These are phyloP conservation scores for Malassezia equina DNA, from an alignment of 1,284 basidiomycete species.

Conservation along the genomic window DNA sequence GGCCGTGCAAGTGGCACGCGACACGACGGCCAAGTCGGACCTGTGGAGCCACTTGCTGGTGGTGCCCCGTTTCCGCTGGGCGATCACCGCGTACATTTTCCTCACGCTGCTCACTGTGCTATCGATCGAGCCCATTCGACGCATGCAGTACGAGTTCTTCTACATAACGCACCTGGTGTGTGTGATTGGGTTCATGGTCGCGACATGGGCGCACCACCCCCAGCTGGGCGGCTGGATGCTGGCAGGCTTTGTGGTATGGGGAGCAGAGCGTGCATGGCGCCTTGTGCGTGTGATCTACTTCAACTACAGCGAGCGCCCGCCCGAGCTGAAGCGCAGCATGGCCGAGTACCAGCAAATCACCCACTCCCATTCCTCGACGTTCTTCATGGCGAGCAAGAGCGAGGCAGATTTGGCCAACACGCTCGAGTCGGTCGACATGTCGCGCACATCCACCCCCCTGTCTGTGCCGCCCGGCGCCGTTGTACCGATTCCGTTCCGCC, in stretches of 20 bases:
- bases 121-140: constrained; percentile 60
- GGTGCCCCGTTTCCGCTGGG: constrained; percentile 64
- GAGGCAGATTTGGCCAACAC: not conserved
- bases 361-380: not conserved
- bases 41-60: constrained; percentile 60
- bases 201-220: constrained; percentile 49
- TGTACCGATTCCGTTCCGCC: constrained; percentile 14
- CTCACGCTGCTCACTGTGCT: constrained; percentile 61
- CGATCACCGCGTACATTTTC: constrained; percentile 61
- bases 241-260: constrained; percentile 60
- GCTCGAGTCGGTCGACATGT: not conserved
- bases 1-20: constrained; percentile 60
- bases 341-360: not conserved
- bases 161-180: constrained; percentile 61
- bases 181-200: constrained; percentile 42
- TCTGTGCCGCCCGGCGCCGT: not conserved
- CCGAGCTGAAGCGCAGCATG: constrained; percentile 1
- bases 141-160: constrained; percentile 64
- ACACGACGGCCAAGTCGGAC: constrained; percentile 53
- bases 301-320: constrained; percentile 10
- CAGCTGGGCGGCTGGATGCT: constrained; percentile 56
- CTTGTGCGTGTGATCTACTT: constrained; percentile 3
- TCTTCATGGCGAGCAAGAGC: not conserved
- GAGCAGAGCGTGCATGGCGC: constrained; percentile 35
- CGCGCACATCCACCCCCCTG: not conserved